phyloP scores from a whole-genome alignment of 177 flowering plant genomes.

The Vitis hybrid region DNA sequence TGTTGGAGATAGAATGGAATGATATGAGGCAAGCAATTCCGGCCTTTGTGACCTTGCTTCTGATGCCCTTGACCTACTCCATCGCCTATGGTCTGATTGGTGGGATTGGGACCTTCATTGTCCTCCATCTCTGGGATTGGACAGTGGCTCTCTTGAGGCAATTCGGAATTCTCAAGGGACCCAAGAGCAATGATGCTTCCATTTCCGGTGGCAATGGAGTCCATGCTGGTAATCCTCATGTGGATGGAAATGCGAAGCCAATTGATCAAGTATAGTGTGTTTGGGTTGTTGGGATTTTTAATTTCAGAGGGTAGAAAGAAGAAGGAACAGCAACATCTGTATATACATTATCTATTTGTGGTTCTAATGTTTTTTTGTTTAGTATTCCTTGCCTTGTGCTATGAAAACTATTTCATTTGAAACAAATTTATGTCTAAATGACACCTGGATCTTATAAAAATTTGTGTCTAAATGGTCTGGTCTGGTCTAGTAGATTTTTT shows the following conservation, averaged over 20 bases:
- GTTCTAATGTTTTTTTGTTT: no score
- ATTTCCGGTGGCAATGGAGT: neutral
- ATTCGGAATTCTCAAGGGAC: constrained; percentile 33
- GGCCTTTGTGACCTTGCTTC: constrained; percentile 73
- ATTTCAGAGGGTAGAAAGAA: no score
- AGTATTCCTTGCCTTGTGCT: no score
- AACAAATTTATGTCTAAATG: no score
- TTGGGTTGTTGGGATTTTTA: no score
- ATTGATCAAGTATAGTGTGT: constrained; percentile 15
- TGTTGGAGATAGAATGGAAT: constrained; percentile 84
- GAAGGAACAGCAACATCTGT: no score
- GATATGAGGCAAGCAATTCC: constrained; percentile 91
- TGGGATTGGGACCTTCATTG: constrained; percentile 76
- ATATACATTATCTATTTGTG: no score
- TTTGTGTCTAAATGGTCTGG: no score
- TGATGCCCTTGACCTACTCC: constrained; percentile 91
- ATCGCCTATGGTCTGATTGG: constrained; percentile 90
- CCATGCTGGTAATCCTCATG: constrained; percentile 1
- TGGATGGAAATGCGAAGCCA: constrained; percentile 14
- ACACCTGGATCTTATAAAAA: no score
- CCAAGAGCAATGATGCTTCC: neutral
- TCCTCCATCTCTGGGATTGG: constrained; percentile 81
- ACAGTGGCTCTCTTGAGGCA: constrained; percentile 26
- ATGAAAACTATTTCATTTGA: no score
- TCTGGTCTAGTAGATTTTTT: no score